Evolutionary conservation across 1,284 basidiomycete species (phyloP), one percentile per base, ranked within the genome.

Genomic region (Ganoderma multipileum): DNA sequence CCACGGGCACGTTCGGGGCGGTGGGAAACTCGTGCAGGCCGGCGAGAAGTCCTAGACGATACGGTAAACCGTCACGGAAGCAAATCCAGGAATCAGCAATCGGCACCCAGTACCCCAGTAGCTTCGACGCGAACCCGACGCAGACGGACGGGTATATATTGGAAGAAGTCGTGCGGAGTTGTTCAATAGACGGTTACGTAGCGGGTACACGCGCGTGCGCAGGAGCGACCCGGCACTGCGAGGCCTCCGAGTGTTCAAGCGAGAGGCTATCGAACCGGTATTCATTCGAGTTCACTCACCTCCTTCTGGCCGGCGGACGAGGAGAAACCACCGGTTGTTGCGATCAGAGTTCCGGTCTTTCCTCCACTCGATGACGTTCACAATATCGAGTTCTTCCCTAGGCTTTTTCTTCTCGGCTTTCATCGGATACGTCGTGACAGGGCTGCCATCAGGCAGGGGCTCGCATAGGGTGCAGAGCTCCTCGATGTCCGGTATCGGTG

Each of bases 11-110:
- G 75, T 88, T 83, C 30, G 85, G 79, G 16, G 81, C 79, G 28
- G 91, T 90, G 44, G 93, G 93, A 80, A 95, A 95, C 75, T 96
- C 94, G 77, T 91, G 91, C 44, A 98, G 82, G 6, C 96, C 95
- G 26, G 95, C 96, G 44, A 98, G 85, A 60, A 97, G 89, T 52
- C 96, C 96, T 97, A 75, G 28, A 65, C 64, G 47, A 30, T 3
- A 18, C 54, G 44, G 20, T 23, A 47, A 28, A 28, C 58, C 4
- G 57, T 12, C 66, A 61, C 68, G 69, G 66, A 64, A 72, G 54
- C 58, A 57, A 65, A 65, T 68, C 71, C 64, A 69, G 38, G 8
- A 28, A 12, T 74, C 64, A 71, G 58, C 39, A 60, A 9, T 26
- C 12, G 9, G 44, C 7, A 23, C 7, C 38, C 20, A n/a, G n/a